phyloP scores from a whole-genome alignment of 192 early-diverging fungal species.

The Coemansia sp. region DNA sequence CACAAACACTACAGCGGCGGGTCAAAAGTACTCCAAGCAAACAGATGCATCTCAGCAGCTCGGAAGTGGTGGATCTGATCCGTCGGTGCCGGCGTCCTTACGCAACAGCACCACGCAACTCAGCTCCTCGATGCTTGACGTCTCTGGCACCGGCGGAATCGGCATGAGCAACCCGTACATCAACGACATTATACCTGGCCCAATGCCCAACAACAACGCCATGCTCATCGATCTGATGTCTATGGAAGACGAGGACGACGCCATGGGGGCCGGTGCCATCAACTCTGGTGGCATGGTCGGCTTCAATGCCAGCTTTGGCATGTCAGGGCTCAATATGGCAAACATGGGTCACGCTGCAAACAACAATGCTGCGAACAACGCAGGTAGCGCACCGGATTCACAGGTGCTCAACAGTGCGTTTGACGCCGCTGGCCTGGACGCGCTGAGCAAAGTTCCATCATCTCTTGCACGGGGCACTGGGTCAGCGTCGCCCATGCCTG shows the following conservation, averaged over 20 bases:
- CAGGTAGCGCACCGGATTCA: conserved; percentile 20
- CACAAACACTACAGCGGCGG: conserved; percentile 7
- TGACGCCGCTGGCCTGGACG: conserved; percentile 50
- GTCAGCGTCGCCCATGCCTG: conserved; percentile 30
- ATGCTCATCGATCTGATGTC: conserved; percentile 54
- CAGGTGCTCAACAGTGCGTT: conserved; percentile 53
- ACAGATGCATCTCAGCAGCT: background rate
- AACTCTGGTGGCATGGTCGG: conserved; percentile 53
- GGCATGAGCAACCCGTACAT: conserved; percentile 54
- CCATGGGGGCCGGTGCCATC: conserved; percentile 16
- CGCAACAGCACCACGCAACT: conserved; percentile 35
- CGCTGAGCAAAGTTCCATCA: conserved; percentile 34
- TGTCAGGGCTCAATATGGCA: conserved; percentile 47
- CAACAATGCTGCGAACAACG: background rate
- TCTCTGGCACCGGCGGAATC: conserved; percentile 12
- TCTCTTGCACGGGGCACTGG: conserved; percentile 18
- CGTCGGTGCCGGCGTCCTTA: conserved; percentile 7
- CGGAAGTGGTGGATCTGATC: background rate
- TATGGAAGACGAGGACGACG: conserved; percentile 49
- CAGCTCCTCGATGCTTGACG: conserved; percentile 40
- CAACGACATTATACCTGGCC: conserved; percentile 36
- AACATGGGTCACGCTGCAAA: conserved; percentile 4
- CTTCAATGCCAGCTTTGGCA: conserved; percentile 52
- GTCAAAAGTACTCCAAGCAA: conserved; percentile 11
- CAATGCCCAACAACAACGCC: conserved; percentile 37